Evolutionary conservation across 2,329 filamentous ascomycete genomes (phyloP).

Genomic region (Pyrenochaeta sp.): DNA sequence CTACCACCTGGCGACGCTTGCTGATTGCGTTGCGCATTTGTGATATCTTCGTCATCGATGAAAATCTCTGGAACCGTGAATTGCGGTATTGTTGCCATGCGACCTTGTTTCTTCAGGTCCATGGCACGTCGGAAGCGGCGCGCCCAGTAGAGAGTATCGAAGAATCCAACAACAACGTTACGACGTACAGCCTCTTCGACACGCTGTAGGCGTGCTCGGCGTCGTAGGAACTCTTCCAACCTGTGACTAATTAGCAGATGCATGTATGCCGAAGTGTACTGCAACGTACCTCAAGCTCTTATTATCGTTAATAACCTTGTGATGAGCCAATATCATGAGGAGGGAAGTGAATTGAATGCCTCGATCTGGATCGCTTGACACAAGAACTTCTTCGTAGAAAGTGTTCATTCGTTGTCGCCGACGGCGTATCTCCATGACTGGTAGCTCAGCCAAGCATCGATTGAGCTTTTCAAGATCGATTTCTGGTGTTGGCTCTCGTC

Average conservation of each 20-base stretch:
- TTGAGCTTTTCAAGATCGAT: conserved; percentile 82
- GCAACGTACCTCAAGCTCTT: conserved; percentile 78
- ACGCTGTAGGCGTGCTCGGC: conserved; percentile 86
- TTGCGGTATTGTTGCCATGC: conserved; percentile 79
- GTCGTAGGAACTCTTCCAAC: conserved; percentile 91
- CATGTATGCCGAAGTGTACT: background rate
- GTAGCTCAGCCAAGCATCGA: conserved; percentile 73
- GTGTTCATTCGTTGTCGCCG: conserved; percentile 82
- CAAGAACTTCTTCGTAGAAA: conserved; percentile 97
- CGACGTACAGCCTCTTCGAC: conserved; percentile 94
- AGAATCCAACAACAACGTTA: conserved; percentile 91
- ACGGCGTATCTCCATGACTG: conserved; percentile 75
- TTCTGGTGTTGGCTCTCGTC: conserved; percentile 45
- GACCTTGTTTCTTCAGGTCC: conserved; percentile 72
- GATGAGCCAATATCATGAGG: conserved; percentile 94
- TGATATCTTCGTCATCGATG: conserved; percentile 77
- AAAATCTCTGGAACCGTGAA: conserved; percentile 89
- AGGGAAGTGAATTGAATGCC: conserved; percentile 93
- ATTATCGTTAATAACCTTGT: conserved; percentile 98
- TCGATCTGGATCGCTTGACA: conserved; percentile 85
- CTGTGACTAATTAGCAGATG: conserved; percentile 53
- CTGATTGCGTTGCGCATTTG: conserved; percentile 47
- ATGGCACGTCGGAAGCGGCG: conserved; percentile 80
- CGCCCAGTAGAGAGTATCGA: conserved; percentile 91
- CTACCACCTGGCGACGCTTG: conserved; percentile 43